Percentiles rank a stretch among this genome's conserved stretches.
These are phyloP conservation scores for Ceratopteris richardii DNA, from an alignment of 75 land plant species.

Conservation along the genomic window DNA sequence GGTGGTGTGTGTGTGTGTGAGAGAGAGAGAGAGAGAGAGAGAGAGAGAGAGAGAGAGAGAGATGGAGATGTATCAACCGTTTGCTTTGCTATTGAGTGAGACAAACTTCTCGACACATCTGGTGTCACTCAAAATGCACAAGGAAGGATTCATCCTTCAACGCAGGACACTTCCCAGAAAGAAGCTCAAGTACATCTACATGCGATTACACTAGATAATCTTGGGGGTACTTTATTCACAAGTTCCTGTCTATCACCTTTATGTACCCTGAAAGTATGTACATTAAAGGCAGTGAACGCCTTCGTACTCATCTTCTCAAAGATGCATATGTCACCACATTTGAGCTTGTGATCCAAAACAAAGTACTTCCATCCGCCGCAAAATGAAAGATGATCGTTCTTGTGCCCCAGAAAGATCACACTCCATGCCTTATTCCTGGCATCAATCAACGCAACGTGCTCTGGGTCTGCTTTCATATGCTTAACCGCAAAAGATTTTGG, in stretches of 20 bases:
- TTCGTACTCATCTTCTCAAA: background rate
- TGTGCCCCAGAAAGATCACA: background rate
- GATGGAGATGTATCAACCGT: too few species aligned
- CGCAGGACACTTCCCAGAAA: too few species aligned
- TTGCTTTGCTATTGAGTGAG: too few species aligned
- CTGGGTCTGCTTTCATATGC: background rate
- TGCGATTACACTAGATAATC: background rate
- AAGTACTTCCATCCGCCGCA: slow-evolving; percentile 4
- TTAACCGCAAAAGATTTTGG: background rate
- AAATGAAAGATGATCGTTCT: background rate
- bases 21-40: too few species aligned
- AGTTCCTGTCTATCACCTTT: background rate
- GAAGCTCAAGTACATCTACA: too few species aligned
- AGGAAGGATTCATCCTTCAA: too few species aligned
- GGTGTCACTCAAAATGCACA: too few species aligned
- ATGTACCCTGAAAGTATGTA: background rate
- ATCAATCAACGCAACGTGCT: background rate
- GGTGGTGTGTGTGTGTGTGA: too few species aligned
- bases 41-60: too few species aligned
- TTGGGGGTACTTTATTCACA: background rate
- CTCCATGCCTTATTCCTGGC: background rate
- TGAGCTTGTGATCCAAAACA: background rate
- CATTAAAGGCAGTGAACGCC: background rate
- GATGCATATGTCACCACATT: slow-evolving; percentile 5
- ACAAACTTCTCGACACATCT: too few species aligned